Percentiles rank a stretch among this genome's conserved stretches.
phyloP scores from a whole-genome alignment of 78 protist genomes.

The slime mould (Dictyostelium discoideum) region DNA sequence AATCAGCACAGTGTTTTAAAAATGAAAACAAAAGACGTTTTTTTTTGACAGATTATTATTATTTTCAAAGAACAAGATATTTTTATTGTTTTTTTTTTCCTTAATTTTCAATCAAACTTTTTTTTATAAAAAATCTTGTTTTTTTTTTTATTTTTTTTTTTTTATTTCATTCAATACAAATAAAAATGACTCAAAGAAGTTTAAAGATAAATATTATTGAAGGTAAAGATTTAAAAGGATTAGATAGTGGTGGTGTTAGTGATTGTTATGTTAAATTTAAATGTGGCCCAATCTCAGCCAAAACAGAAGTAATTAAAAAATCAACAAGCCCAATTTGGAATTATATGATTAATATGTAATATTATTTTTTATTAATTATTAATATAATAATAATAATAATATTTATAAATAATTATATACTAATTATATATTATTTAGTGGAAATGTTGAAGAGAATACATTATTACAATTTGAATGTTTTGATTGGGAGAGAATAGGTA shows the following conservation, averaged over 20 bases:
- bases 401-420: background rate
- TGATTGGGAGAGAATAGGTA: conserved; percentile 57
- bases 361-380: background rate
- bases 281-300: background rate
- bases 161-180: background rate
- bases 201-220: background rate
- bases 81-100: background rate
- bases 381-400: background rate
- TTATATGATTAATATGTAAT: conserved; percentile 3
- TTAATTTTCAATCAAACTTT: too few relatives aligned
- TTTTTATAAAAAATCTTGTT: too few relatives aligned
- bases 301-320: conserved; percentile 50
- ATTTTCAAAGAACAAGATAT: too few relatives aligned
- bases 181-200: background rate
- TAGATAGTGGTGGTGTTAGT: background rate
- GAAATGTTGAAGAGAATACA: background rate
- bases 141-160: too few relatives aligned
- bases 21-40: too few relatives aligned
- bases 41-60: too few relatives aligned
- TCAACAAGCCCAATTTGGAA: conserved; percentile 29
- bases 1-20: too few relatives aligned
- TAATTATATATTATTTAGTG: background rate
- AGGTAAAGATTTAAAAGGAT: conserved; percentile 9
- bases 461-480: background rate
- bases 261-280: conserved; percentile 25